phyloP scores from a whole-genome alignment of 2,329 filamentous ascomycete genomes.

The Botrytis aclada region DNA sequence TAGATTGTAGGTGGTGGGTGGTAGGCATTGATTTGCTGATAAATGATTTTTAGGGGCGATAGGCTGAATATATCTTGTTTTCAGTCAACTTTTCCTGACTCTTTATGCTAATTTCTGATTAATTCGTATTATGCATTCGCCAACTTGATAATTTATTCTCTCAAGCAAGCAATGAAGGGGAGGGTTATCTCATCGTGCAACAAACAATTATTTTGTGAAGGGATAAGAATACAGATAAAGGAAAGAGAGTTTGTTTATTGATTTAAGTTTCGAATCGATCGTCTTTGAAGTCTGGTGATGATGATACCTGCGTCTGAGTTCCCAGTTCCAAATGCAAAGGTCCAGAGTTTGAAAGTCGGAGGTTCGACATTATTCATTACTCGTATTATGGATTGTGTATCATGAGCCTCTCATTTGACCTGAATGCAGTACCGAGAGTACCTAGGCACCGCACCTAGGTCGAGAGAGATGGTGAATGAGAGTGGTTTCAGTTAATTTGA shows the following conservation, averaged over 20 bases:
- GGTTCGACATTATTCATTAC: neutral
- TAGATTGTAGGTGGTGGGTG: neutral
- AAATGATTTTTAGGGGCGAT: neutral
- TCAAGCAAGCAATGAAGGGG: neutral
- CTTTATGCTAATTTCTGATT: neutral
- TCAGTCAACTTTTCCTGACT: neutral
- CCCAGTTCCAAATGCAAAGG: neutral
- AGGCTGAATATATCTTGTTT: neutral
- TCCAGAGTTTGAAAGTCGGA: neutral
- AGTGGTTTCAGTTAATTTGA: conserved; percentile 11
- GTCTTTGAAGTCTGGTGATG: neutral
- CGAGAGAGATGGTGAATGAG: neutral
- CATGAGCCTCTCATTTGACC: neutral
- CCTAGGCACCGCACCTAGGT: too few species aligned
- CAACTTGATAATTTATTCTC: neutral
- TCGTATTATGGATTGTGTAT: neutral
- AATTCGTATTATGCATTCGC: neutral
- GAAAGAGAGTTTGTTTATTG: neutral
- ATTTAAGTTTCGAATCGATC: neutral
- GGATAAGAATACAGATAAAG: neutral
- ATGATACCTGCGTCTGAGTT: neutral
- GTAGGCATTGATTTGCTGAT: neutral
- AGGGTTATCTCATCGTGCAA: neutral
- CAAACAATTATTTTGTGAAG: neutral
- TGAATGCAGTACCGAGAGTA: too few species aligned